These are phyloP conservation scores for Podochytrium sp. DNA, from an alignment of 192 early-diverging fungal species.

Conservation along the genomic window DNA sequence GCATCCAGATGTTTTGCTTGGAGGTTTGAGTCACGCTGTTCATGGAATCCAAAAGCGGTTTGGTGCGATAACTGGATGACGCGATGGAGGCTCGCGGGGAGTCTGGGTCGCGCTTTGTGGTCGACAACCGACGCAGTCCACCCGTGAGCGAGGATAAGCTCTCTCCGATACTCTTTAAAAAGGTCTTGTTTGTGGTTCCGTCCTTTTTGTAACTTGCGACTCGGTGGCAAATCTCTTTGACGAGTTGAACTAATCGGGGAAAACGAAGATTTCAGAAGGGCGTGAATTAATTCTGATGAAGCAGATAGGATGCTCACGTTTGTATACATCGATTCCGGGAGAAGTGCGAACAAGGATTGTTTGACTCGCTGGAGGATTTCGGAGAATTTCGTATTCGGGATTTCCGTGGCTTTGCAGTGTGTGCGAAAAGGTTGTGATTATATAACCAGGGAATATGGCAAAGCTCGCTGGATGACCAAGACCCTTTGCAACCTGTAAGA, in stretches of 20 bases:
- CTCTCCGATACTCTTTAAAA: too few species aligned
- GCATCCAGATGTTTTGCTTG: too few species aligned
- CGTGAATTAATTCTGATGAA: neutral
- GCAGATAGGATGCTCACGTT: neutral
- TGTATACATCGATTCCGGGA: neutral
- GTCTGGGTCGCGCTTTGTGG: too few species aligned
- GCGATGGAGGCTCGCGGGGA: too few species aligned
- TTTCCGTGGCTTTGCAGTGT: neutral
- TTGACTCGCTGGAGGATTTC: neutral
- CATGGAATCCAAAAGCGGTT: too few species aligned
- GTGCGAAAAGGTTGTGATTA: conserved; percentile 3
- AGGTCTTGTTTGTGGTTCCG: too few species aligned
- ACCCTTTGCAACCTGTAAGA: neutral
- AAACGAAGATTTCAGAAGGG: neutral
- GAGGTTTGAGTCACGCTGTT: too few species aligned
- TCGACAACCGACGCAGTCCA: too few species aligned
- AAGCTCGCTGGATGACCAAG: conserved; percentile 1
- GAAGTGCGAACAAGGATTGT: conserved; percentile 10
- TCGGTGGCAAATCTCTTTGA: neutral
- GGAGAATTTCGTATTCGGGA: neutral
- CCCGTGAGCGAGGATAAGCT: too few species aligned
- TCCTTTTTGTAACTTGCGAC: neutral
- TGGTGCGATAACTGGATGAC: too few species aligned
- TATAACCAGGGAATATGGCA: conserved; percentile 3
- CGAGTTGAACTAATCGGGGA: conserved; percentile 5